These are phyloP conservation scores for Metschnikowia reukaufii DNA, from an alignment of 805 yeast species.

Conservation along the genomic window DNA sequence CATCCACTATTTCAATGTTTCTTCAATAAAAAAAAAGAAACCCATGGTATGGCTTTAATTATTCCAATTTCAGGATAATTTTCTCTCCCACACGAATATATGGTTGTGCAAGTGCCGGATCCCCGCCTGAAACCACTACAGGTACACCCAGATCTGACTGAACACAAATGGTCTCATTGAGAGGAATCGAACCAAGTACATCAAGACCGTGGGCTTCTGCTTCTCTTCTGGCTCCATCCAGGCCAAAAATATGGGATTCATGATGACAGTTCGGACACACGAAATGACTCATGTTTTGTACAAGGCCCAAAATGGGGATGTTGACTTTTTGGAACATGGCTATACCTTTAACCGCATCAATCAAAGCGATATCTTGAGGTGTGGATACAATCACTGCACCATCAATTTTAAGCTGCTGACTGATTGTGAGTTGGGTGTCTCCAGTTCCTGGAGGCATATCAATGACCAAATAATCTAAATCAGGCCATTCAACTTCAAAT, in stretches of 20 bases:
- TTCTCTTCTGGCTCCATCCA: slow-evolving; percentile 55
- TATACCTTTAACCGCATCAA: slow-evolving; percentile 79
- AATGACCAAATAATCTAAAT: slow-evolving; percentile 64
- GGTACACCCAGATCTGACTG: slow-evolving; percentile 70
- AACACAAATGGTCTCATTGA: slow-evolving; percentile 57
- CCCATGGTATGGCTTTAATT: no score
- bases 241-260: slow-evolving; percentile 72
- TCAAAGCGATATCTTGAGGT: slow-evolving; percentile 80
- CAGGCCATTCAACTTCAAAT: slow-evolving; percentile 76
- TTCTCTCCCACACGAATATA: slow-evolving; percentile 51
- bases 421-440: slow-evolving; percentile 79
- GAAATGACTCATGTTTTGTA: slow-evolving; percentile 80
- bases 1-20: no score
- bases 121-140: slow-evolving; percentile 46
- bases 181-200: slow-evolving; percentile 66
- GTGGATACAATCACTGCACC: slow-evolving; percentile 85
- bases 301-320: slow-evolving; percentile 73
- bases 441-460: slow-evolving; percentile 96
- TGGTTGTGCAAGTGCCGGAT: slow-evolving; percentile 36
- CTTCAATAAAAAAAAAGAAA: no score
- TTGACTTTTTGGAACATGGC: slow-evolving; percentile 72
- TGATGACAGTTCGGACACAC: slow-evolving; percentile 75
- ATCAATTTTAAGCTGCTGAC: slow-evolving; percentile 71
- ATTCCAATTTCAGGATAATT: slow-evolving; percentile 22
- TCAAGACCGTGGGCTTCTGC: slow-evolving; percentile 48